phyloP scores from a whole-genome alignment of 352 stramenopile genomes.

The Globisporangium rhizosaccharum region DNA sequence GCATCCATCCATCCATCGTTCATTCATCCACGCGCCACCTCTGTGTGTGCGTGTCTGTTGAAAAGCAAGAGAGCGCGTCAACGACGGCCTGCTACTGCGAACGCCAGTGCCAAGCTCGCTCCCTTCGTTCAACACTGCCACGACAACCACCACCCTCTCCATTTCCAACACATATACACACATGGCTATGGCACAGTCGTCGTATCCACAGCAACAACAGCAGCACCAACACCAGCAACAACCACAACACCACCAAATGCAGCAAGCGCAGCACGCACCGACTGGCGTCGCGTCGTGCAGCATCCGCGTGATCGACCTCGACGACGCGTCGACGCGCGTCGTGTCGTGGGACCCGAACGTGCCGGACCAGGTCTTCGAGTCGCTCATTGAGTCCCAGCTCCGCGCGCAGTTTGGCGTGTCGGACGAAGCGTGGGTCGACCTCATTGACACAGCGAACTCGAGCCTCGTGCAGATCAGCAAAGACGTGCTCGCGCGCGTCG shows the following conservation, averaged over 20 bases:
- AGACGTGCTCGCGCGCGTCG: conserved; percentile 43
- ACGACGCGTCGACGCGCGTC: conserved; percentile 67
- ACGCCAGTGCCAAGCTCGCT: not conserved
- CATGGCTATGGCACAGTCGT: not conserved
- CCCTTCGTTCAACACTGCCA: not conserved
- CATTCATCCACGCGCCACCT: too few species aligned
- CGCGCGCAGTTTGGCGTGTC: conserved; percentile 71
- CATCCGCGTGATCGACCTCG: conserved; percentile 80
- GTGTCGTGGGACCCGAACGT: conserved; percentile 80
- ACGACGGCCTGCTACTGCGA: not conserved
- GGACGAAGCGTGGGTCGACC: conserved; percentile 83
- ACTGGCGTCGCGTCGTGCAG: conserved; percentile 25
- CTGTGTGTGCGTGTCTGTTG: too few species aligned
- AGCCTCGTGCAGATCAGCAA: conserved; percentile 83
- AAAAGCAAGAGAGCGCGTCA: too few species aligned
- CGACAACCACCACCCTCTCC: not conserved
- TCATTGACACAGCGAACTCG: conserved; percentile 78
- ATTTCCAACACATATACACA: not conserved
- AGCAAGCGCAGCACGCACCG: not conserved
- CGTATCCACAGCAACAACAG: not conserved
- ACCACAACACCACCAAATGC: not conserved
- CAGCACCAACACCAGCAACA: not conserved
- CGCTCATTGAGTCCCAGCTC: conserved; percentile 69
- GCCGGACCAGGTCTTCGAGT: conserved; percentile 79
- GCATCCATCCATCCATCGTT: not conserved